phyloP scores from a whole-genome alignment of 805 yeast species.

The Cyberlindnera bimundalis region DNA sequence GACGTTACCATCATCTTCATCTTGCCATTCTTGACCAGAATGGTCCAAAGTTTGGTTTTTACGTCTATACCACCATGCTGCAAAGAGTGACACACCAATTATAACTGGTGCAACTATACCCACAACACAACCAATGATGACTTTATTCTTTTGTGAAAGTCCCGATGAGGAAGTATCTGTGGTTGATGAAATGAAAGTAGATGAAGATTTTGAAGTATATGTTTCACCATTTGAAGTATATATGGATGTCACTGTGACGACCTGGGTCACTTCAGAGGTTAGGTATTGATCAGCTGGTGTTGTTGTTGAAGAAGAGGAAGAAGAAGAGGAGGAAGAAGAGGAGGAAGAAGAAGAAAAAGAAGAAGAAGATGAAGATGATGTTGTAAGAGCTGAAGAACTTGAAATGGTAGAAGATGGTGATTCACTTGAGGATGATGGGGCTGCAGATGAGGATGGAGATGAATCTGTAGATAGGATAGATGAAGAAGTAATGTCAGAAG shows the following conservation, averaged over 20 bases:
- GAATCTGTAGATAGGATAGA: conserved; percentile 1
- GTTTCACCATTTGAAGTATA: conserved; percentile 18
- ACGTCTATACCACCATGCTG: conserved; percentile 20
- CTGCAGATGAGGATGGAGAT: conserved; percentile 6
- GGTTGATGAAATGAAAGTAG: conserved; percentile 7
- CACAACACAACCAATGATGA: conserved; percentile 66
- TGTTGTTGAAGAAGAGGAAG: conserved; percentile 7
- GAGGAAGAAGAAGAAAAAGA: conserved; percentile 13
- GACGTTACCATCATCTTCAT: conserved; percentile 11
- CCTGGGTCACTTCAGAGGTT: conserved; percentile 13
- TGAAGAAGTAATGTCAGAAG: conserved; percentile 8
- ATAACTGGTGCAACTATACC: conserved; percentile 67
- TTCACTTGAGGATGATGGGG: conserved; percentile 6
- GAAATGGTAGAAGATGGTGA: conserved; percentile 13
- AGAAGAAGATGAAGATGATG: conserved; percentile 12
- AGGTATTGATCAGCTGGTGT: conserved; percentile 6
- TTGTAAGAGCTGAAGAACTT: conserved; percentile 14
- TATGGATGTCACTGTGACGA: conserved; percentile 18
- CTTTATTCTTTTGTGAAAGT: conserved; percentile 45
- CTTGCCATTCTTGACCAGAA: conserved; percentile 29
- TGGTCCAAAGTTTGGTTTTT: conserved; percentile 19
- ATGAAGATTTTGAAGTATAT: conserved; percentile 13
- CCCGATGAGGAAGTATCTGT: conserved; percentile 32
- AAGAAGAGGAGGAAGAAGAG: conserved; percentile 12
- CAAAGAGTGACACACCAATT: conserved; percentile 15